Conservation (phyloP, 2,329 filamentous ascomycete genomes). For the Amylocarpus encephaloides region DNA sequence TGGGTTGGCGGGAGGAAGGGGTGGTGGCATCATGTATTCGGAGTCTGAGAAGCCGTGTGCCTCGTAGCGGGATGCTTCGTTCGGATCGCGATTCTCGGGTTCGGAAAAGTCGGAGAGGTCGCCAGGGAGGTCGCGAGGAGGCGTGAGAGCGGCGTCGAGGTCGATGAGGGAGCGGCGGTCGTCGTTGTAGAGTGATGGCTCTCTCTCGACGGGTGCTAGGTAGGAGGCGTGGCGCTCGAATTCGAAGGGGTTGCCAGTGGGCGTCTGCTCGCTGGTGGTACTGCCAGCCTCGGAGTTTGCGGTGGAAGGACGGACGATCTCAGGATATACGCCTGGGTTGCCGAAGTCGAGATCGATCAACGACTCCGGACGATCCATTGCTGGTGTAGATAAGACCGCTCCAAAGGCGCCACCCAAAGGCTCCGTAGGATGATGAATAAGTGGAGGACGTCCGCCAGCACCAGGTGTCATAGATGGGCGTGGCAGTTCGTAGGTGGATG, state of each 20-base stretch:
- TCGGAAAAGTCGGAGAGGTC: slow-evolving; percentile 29
- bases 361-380: slow-evolving; percentile 22
- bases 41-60: slow-evolving; percentile 14
- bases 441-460: slow-evolving; percentile 36
- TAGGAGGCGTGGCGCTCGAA: slow-evolving; percentile 57
- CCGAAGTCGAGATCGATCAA: slow-evolving; percentile 51
- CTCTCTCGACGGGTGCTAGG: slow-evolving; percentile 36
- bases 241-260: slow-evolving; percentile 53
- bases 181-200: slow-evolving; percentile 47
- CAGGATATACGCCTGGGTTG: slow-evolving; percentile 38
- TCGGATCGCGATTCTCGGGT: slow-evolving; percentile 22
- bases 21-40: slow-evolving; percentile 19
- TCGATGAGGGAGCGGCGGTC: slow-evolving; percentile 37
- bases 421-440: slow-evolving; percentile 47
- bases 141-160: slow-evolving; percentile 6
- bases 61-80: slow-evolving; percentile 13
- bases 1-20: slow-evolving; percentile 9
- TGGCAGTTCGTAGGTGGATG: slow-evolving; percentile 31
- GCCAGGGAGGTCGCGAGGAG: slow-evolving; percentile 17
- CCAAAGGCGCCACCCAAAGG: slow-evolving; percentile 33
- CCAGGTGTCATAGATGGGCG: slow-evolving; percentile 26
- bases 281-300: slow-evolving; percentile 36
- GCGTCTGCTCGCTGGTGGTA: slow-evolving; percentile 47
- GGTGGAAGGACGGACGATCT: slow-evolving; percentile 26
- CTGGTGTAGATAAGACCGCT: slow-evolving; percentile 14